These are phyloP conservation scores for Podaxis mareebaensis DNA, from an alignment of 768 basidiomycete species.

Conservation along the genomic window DNA sequence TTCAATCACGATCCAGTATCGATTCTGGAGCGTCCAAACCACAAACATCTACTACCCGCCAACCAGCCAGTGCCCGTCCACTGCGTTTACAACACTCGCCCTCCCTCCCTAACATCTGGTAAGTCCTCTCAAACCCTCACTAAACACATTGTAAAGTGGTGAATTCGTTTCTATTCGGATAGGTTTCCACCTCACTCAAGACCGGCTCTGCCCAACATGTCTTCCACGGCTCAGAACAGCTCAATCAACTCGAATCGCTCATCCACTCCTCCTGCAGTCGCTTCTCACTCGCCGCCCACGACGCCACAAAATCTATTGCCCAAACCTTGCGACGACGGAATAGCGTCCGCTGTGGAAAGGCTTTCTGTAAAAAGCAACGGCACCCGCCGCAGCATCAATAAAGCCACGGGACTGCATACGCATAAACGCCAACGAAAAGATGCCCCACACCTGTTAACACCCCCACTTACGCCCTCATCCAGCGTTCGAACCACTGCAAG, in stretches of 20 bases:
- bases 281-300: slow-evolving; percentile 18
- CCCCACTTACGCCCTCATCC: slow-evolving; percentile 72
- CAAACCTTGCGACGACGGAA: slow-evolving; percentile 23
- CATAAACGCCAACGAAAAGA: slow-evolving; percentile 36
- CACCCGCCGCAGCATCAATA: slow-evolving; percentile 7
- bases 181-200: slow-evolving; percentile 52
- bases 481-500: slow-evolving; percentile 42
- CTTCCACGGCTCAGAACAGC: slow-evolving; percentile 25
- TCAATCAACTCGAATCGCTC: slow-evolving; percentile 31
- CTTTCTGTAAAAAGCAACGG: slow-evolving; percentile 17
- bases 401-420: slow-evolving; percentile 19
- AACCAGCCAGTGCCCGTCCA: slow-evolving; percentile 30
- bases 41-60: slow-evolving; percentile 22
- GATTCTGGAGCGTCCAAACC: slow-evolving; percentile 7
- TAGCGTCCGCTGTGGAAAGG: slow-evolving; percentile 24
- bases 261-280: slow-evolving; percentile 30
- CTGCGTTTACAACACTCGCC: slow-evolving; percentile 63
- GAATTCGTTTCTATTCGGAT: slow-evolving; percentile 6
- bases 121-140: slow-evolving; percentile 19
- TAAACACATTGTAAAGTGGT: neutral
- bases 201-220: slow-evolving; percentile 35
- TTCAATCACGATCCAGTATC: slow-evolving; percentile 21
- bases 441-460: slow-evolving; percentile 51
- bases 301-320: slow-evolving; percentile 14
- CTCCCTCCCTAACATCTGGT: slow-evolving; percentile 74